Conservation (phyloP, 192 early-diverging fungal genomes). For the Gaertneriomyces semiglobifer region DNA sequence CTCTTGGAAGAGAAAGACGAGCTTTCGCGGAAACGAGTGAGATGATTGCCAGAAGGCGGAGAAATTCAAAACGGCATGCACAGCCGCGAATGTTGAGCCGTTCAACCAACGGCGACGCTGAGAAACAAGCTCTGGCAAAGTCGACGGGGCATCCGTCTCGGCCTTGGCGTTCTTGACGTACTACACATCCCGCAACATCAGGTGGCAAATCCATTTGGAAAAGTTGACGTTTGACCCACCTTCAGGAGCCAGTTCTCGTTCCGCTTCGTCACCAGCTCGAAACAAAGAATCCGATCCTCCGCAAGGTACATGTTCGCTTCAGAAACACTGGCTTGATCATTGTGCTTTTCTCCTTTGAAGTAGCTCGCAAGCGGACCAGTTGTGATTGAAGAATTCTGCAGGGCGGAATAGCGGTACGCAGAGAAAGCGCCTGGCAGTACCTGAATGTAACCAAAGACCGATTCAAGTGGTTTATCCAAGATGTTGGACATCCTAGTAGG, state of each 20-base stretch:
- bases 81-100: conserved; percentile 88
- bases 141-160: conserved; percentile 87
- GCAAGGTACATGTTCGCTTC: conserved; percentile 76
- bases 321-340: conserved; percentile 55
- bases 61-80: conserved; percentile 78
- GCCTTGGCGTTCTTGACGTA: conserved; percentile 80
- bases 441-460: conserved; percentile 83
- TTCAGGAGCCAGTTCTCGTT: conserved; percentile 61
- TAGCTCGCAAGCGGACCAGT: conserved; percentile 69
- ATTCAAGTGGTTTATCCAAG: conserved; percentile 81
- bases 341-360: conserved; percentile 55
- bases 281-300: conserved; percentile 79
- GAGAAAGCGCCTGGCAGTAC: conserved; percentile 87
- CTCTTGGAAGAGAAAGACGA: conserved; percentile 71
- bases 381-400: conserved; percentile 64
- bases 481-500: conserved; percentile 73
- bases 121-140: conserved; percentile 83
- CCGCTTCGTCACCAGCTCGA: conserved; percentile 76
- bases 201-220: conserved; percentile 57
- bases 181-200: conserved; percentile 46
- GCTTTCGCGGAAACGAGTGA: conserved; percentile 67
- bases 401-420: conserved; percentile 73
- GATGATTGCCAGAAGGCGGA: conserved; percentile 69
- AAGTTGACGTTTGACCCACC: conserved; percentile 36
- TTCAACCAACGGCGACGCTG: conserved; percentile 95